phyloP scores from a whole-genome alignment of 148 eudicot genomes.

The Rhododendron simsii region DNA sequence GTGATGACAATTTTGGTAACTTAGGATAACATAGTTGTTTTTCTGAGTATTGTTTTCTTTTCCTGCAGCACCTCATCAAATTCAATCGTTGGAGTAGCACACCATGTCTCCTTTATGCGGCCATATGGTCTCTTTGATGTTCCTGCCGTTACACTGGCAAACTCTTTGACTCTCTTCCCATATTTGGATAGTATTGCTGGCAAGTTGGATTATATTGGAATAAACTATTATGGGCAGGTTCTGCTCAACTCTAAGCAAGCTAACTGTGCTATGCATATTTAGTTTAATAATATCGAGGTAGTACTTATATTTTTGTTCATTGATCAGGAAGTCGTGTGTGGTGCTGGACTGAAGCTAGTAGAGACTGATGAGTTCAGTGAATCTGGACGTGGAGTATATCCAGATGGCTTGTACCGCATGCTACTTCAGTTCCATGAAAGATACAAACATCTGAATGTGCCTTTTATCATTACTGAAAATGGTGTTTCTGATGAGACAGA shows the following conservation, averaged over 20 bases:
- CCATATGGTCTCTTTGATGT: conserved; percentile 95
- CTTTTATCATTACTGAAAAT: conserved; percentile 85
- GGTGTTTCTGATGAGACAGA: conserved; percentile 95
- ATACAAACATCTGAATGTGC: conserved; percentile 83
- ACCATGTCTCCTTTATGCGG: conserved; percentile 95
- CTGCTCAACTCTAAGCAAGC: background rate
- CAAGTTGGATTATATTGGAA: conserved; percentile 86
- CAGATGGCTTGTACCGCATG: conserved; percentile 92
- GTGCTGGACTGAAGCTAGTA: conserved; percentile 80
- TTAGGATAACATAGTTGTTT: background rate
- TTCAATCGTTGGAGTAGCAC: conserved; percentile 82
- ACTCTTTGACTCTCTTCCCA: conserved; percentile 72
- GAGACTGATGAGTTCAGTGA: conserved; percentile 95
- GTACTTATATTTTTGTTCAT: background rate
- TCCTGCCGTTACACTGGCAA: conserved; percentile 74
- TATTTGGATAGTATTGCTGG: conserved; percentile 66
- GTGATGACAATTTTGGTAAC: background rate
- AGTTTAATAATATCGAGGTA: background rate
- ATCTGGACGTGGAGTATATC: conserved; percentile 95
- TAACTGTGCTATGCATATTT: background rate
- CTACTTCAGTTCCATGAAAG: conserved; percentile 88
- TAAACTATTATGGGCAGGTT: conserved; percentile 98
- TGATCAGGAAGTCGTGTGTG: conserved; percentile 73
- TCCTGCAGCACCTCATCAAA: conserved; percentile 44
- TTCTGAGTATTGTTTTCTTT: conserved; percentile 6